These are phyloP conservation scores for Hysterium pulicare DNA, from an alignment of 2,329 filamentous ascomycete species.

Conservation along the genomic window DNA sequence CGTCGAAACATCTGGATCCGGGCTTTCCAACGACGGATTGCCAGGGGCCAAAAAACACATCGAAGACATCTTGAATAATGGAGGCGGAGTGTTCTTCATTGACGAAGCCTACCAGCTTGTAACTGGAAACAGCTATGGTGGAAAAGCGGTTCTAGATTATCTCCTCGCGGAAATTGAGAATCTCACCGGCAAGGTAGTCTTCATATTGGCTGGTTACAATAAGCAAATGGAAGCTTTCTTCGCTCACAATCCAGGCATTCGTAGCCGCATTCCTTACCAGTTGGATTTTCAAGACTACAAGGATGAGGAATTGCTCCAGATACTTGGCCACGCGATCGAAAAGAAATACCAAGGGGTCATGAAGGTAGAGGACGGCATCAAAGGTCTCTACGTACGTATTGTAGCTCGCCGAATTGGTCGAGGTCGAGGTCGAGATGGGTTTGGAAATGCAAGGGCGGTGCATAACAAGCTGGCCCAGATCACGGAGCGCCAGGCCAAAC, in stretches of 20 bases:
- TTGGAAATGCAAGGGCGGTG: constrained; percentile 69
- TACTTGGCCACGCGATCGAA: constrained; percentile 55
- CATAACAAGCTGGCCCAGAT: constrained; percentile 60
- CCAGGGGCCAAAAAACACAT: constrained; percentile 55
- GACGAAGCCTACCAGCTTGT: constrained; percentile 77
- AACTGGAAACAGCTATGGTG: constrained; percentile 55
- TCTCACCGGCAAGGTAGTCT: constrained; percentile 63
- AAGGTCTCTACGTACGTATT: constrained; percentile 64
- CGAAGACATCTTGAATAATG: constrained; percentile 53
- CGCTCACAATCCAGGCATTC: constrained; percentile 67
- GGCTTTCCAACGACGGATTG: constrained; percentile 62
- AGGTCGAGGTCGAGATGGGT: constrained; percentile 62
- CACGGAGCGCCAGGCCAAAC: constrained; percentile 55
- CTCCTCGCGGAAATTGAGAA: constrained; percentile 72
- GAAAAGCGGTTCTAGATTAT: constrained; percentile 64
- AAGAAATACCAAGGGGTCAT: constrained; percentile 55
- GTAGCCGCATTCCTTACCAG: constrained; percentile 64
- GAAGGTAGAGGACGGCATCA: constrained; percentile 56
- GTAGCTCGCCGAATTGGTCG: constrained; percentile 59
- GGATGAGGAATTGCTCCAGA: constrained; percentile 61
- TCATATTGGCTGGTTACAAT: constrained; percentile 70
- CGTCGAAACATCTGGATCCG: constrained; percentile 65
- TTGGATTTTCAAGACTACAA: constrained; percentile 68
- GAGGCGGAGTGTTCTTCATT: constrained; percentile 70
- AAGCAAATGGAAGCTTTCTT: constrained; percentile 77